Percentiles rank a stretch among this genome's conserved stretches.
Evolutionary conservation across 2,329 filamentous ascomycete genomes (phyloP).

Genomic region (Trichoderma semiorbis): DNA sequence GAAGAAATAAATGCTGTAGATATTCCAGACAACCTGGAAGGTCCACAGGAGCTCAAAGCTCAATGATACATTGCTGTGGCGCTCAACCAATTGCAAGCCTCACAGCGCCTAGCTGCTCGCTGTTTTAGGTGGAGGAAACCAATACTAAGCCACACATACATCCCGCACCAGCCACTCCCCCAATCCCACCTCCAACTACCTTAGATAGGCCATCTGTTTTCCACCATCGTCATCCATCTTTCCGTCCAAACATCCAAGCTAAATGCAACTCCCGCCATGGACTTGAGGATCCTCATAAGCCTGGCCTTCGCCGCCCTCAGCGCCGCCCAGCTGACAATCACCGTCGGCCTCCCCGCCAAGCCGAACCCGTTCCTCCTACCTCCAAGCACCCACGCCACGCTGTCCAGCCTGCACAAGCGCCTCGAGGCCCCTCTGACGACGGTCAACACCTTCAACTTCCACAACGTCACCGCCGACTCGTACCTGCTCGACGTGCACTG

Average conservation of each 20-base stretch:
- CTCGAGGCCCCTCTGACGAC: constrained; percentile 61
- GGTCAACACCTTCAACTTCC: constrained; percentile 71
- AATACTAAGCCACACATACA: neutral
- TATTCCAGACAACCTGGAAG: neutral
- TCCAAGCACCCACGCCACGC: constrained; percentile 63
- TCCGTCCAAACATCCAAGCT: neutral
- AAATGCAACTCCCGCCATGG: neutral
- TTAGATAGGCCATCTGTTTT: neutral
- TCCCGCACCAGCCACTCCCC: neutral
- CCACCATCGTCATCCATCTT: neutral
- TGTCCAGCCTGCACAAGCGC: constrained; percentile 40
- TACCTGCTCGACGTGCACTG: constrained; percentile 83
- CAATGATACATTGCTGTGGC: neutral
- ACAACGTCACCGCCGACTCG: constrained; percentile 64
- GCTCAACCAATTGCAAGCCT: neutral
- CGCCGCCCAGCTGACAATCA: constrained; percentile 35
- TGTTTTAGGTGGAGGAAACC: neutral
- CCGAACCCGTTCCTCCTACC: constrained; percentile 55
- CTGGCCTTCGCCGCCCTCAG: constrained; percentile 34
- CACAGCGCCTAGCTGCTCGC: neutral
- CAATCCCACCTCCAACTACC: neutral
- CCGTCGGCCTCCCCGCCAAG: constrained; percentile 46
- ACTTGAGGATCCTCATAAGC: neutral
- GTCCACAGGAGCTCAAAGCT: neutral
- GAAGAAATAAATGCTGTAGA: neutral